Conservation (phyloP, 306 rosid species). For the Herpetospermum pedunculosum region DNA sequence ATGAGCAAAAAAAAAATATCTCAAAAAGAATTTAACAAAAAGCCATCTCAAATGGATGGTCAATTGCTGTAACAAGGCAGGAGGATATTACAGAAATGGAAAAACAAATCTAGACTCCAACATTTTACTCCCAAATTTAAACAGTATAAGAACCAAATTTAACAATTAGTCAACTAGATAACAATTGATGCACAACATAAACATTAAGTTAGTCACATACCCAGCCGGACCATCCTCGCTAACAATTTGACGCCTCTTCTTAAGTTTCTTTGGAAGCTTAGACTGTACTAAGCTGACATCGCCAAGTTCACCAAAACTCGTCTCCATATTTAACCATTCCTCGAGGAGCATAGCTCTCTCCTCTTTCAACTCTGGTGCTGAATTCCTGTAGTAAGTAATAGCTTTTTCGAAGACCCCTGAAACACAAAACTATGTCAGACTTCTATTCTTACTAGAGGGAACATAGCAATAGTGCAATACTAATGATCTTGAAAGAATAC, state of each 20-base stretch:
- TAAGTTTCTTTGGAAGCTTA: slow-evolving; percentile 85
- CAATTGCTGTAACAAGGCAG: too few relatives aligned
- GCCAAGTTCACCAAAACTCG: slow-evolving; percentile 57
- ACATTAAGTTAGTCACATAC: slow-evolving; percentile 26
- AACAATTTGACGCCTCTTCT: slow-evolving; percentile 60
- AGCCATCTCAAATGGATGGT: not conserved
- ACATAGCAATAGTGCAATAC: not conserved
- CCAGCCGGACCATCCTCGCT: slow-evolving; percentile 77
- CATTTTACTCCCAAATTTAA: not conserved
- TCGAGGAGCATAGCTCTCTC: slow-evolving; percentile 91
- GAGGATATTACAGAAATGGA: not conserved
- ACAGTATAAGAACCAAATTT: not conserved
- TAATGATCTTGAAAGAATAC: not conserved
- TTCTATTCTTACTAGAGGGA: not conserved
- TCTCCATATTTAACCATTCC: slow-evolving; percentile 82
- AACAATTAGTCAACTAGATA: not conserved
- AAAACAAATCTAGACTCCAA: not conserved
- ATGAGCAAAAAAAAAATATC: slow-evolving; percentile 4
- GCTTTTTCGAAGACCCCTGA: slow-evolving; percentile 89
- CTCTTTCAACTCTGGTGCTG: slow-evolving; percentile 88
- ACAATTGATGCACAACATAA: not conserved
- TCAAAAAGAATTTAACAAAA: slow-evolving; percentile 2
- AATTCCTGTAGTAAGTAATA: slow-evolving; percentile 54
- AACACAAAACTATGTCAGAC: slow-evolving; percentile 6
- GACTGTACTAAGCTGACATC: slow-evolving; percentile 68